Evolutionary conservation across 176 grass and related monocot genomes (phyloP), one percentile per base, ranked within the genome.

Genomic region (Hordeum marinum): DNA sequence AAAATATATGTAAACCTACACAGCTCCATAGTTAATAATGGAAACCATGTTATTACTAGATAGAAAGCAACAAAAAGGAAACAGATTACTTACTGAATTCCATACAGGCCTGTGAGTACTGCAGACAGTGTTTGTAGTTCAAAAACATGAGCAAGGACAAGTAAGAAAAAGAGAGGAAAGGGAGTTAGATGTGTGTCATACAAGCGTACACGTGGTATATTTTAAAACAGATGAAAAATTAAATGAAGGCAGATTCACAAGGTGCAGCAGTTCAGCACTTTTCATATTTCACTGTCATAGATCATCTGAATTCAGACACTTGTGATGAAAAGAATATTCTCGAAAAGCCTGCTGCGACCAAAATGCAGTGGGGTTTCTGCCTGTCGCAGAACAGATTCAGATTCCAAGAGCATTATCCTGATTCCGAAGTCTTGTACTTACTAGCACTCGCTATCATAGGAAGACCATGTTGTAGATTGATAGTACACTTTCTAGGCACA

Each of bases 1-100:
- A 82, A 21, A 32, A 1, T 52, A 57, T 41, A 84, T 40, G 61
- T 43, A 85, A 52, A 48, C 45, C 25, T 50, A 63, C 17, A 78
- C 15, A 69, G 25, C 7, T 82, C 13, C 18, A 26, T 68, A 31
- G 50, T 2, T 65, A 32, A 43, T 43, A 42, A 10, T 45, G 9
- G 15, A 57, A 58, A 62, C 10, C 54, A 73, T 43, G 54, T 12
- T 17, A 60, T 45, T 82, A 8, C 26, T 20, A 15, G 31, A 45
- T 23, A 76, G 3, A 42, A 26, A 24, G 26, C 6, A 77, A 25
- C 48, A 75, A 46, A 58, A 84, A 77, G 37, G 6, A 7, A 42
- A 29, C 9, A 87, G 79, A 48, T 42, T 86, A 99, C 96, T 95
- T 88, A 98, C 96, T 76, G 93, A 99, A 77, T 87, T 92, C 96